These are phyloP conservation scores for Clavispora fructus DNA, from an alignment of 805 yeast species.

Conservation along the genomic window DNA sequence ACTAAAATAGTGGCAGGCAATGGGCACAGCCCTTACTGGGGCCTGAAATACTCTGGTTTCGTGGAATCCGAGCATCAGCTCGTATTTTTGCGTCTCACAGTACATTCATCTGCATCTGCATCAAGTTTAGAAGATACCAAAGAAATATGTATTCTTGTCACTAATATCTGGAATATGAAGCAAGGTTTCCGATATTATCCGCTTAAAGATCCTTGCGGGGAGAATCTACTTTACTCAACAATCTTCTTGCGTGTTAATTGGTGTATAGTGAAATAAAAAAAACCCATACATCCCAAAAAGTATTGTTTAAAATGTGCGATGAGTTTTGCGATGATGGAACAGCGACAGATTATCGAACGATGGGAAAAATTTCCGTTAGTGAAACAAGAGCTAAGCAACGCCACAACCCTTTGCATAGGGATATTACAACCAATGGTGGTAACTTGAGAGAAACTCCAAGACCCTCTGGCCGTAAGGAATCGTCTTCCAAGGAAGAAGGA, in stretches of 20 bases:
- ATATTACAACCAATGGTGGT: conserved; percentile 71
- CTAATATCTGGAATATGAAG: conserved; percentile 57
- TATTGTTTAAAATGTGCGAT: conserved; percentile 3
- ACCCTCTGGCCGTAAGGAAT: conserved; percentile 19
- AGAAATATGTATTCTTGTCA: conserved; percentile 54
- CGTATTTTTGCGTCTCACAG: conserved; percentile 51
- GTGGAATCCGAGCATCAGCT: conserved; percentile 35
- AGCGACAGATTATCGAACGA: conserved; percentile 15
- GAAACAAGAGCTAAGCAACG: conserved; percentile 54
- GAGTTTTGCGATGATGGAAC: conserved; percentile 2
- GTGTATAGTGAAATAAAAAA: not conserved
- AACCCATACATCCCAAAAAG: not conserved
- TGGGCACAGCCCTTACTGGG: conserved; percentile 90
- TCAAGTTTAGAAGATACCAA: conserved; percentile 18
- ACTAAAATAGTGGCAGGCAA: conserved; percentile 46
- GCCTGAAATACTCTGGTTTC: conserved; percentile 44
- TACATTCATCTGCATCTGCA: conserved; percentile 32
- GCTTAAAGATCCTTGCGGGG: conserved; percentile 73
- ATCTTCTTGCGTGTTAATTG: conserved; percentile 33
- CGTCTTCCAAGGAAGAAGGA: conserved; percentile 43
- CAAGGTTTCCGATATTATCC: conserved; percentile 83
- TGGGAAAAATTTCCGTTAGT: conserved; percentile 63
- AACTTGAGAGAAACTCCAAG: conserved; percentile 47
- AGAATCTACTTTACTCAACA: conserved; percentile 54
- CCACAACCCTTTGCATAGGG: conserved; percentile 78